Evolutionary conservation across 768 basidiomycete species (phyloP), one percentile per base, ranked within the genome.

Genomic region (Tulasnella sp.): DNA sequence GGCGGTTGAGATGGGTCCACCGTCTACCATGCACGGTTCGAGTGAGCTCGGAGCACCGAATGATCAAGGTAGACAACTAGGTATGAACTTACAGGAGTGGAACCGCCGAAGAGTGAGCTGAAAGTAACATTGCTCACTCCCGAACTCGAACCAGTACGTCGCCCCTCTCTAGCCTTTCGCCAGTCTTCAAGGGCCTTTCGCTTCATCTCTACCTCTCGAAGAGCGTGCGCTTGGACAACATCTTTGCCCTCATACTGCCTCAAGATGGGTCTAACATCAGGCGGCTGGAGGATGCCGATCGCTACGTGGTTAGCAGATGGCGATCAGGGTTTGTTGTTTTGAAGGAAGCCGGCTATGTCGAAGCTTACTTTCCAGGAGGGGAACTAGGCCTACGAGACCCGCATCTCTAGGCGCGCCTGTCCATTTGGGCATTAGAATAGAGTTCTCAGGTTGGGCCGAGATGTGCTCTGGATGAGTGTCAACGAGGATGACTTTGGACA

Each of bases 341-440:
- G 21, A 49, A 30, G 57, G 11, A 29, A 19, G 11, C 49, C 29
- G n/a, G 17, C 15, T 22, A 12, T 1, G 49, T 51, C 4, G 12
- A 30, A 8, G 73, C 77, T 55, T 66, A 76, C 92, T 92, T 75
- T 98, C 96, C 3, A 99, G 78, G 83, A 98, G 97, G 0, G 94
- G 94, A 64, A 99, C 92, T 77, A 97, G 79, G n/a, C 83, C 84
- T 19, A 97, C 70, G 42, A 98, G 80, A 0, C 87, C 90, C 63
- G 75, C 80, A 69, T 84, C 83, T 70, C 84, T 72, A 0, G 82
- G 73, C 53, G 84, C 80, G 2, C 93, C 94, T 1, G 80, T 80
- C 96, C 96, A 99, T 64, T 83, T 83, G 17, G 84, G 82, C 34
- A 98, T 66, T 49, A 90, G 72, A 59, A 97, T 77, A 0, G 90